Conservation (phyloP, 2,329 filamentous ascomycete species). For the Microcyclosporella mali region DNA sequence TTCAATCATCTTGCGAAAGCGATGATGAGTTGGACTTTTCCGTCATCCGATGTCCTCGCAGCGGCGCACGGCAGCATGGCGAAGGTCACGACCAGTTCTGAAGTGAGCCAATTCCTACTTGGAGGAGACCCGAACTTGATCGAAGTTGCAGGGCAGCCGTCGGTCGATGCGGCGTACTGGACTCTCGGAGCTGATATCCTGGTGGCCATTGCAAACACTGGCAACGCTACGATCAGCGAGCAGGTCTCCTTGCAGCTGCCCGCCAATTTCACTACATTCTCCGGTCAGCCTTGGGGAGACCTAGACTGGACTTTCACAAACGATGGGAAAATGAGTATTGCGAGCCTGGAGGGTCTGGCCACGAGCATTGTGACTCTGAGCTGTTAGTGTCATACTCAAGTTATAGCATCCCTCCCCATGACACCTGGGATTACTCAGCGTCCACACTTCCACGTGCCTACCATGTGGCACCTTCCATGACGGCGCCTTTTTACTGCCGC, state of each 20-base stretch:
- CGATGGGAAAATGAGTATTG: conserved; percentile 7
- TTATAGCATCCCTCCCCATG: too few relatives aligned
- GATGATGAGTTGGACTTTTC: conserved; percentile 46
- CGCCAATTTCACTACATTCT: conserved; percentile 8
- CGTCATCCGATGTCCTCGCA: conserved; percentile 32
- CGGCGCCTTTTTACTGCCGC: too few relatives aligned
- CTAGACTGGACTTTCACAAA: conserved; percentile 15
- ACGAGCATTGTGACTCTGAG: conserved; percentile 18
- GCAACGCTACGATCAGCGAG: neutral
- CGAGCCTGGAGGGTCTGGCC: conserved; percentile 14
- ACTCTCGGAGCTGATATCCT: conserved; percentile 9
- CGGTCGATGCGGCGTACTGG: conserved; percentile 25
- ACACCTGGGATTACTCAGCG: too few relatives aligned
- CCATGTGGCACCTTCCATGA: too few relatives aligned
- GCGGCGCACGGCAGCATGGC: conserved; percentile 35
- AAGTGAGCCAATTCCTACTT: conserved; percentile 36
- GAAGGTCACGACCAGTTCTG: conserved; percentile 32
- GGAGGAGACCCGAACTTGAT: conserved; percentile 26
- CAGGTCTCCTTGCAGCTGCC: conserved; percentile 17
- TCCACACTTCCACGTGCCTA: too few relatives aligned
- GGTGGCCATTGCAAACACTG: conserved; percentile 21
- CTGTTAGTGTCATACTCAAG: too few relatives aligned
- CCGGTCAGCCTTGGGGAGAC: conserved; percentile 22
- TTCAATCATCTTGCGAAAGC: conserved; percentile 48
- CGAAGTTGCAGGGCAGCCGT: conserved; percentile 4